A percentile compares a stretch with the other conserved stretches of the same genome.
phyloP scores from a whole-genome alignment of 73 alveolate genomes.

The Paramecium tetraurelia region DNA sequence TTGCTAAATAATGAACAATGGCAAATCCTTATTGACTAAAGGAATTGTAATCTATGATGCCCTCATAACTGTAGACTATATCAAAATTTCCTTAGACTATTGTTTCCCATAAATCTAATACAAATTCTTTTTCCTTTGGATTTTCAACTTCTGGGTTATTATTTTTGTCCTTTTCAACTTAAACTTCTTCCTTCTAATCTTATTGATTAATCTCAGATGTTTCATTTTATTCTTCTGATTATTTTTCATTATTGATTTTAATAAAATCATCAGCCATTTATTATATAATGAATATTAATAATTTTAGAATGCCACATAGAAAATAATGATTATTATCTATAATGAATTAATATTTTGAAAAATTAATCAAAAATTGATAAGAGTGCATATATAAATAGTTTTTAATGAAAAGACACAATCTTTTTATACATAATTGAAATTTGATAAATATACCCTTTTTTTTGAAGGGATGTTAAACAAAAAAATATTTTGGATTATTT shows the following conservation, averaged over 20 bases:
- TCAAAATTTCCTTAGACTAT: background rate
- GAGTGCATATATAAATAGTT: background rate
- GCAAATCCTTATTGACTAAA: constrained; percentile 26
- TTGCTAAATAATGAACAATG: background rate
- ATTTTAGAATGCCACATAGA: background rate
- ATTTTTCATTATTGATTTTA: background rate
- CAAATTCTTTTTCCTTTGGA: background rate
- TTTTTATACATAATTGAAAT: too few species aligned
- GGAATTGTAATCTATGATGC: background rate
- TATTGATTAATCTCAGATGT: background rate
- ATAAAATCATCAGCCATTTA: background rate
- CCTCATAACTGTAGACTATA: background rate
- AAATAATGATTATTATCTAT: background rate
- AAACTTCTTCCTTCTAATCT: background rate
- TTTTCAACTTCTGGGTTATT: background rate
- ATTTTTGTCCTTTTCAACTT: background rate
- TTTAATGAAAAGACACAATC: background rate
- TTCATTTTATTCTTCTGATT: background rate
- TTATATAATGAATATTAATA: background rate
- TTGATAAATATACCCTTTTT: too few species aligned
- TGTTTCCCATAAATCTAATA: background rate
- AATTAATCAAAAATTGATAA: background rate
- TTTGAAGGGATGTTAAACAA: background rate
- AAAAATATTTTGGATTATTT: background rate
- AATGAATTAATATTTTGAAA: background rate